Evolutionary conservation across 176 grass and related monocot genomes (phyloP).

Genomic region (Chrysopogon serrulatus): DNA sequence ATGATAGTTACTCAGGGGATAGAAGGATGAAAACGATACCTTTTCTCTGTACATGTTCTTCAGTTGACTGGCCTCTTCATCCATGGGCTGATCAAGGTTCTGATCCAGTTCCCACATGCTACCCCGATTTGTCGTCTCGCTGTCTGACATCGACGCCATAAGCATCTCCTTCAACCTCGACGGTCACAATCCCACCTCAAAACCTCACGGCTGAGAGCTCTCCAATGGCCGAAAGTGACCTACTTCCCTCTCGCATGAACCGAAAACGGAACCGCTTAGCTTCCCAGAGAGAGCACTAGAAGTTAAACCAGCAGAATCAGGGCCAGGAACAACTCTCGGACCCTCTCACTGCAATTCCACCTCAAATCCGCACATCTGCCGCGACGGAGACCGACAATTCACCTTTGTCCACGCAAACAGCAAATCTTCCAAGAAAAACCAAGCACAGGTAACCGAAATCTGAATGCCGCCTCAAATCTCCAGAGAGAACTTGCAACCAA

Average conservation of each 20-base stretch:
- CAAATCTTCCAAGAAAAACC: neutral
- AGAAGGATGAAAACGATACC: constrained; percentile 31
- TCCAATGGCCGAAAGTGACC: neutral
- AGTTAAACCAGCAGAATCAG: neutral
- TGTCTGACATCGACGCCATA: constrained; percentile 50
- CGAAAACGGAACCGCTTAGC: neutral
- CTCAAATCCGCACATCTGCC: constrained; percentile 19
- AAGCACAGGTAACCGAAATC: neutral
- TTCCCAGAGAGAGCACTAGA: neutral
- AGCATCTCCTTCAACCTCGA: constrained; percentile 4
- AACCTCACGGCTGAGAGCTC: neutral
- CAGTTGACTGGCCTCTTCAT: constrained; percentile 56
- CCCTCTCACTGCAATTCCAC: neutral
- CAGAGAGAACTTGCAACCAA: neutral
- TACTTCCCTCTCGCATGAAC: neutral
- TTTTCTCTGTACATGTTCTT: constrained; percentile 78
- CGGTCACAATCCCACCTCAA: neutral
- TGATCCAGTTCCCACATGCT: constrained; percentile 71
- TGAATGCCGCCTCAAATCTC: constrained; percentile 32
- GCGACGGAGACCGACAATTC: neutral
- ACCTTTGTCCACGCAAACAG: neutral
- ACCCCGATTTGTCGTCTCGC: constrained; percentile 43
- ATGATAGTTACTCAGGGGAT: neutral
- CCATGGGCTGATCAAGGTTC: constrained; percentile 80
- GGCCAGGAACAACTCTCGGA: neutral